Percentiles rank a stretch among this genome's conserved stretches.
phyloP scores from a whole-genome alignment of 2,329 filamentous ascomycete genomes.

The Chrysoporthe austroafricana region DNA sequence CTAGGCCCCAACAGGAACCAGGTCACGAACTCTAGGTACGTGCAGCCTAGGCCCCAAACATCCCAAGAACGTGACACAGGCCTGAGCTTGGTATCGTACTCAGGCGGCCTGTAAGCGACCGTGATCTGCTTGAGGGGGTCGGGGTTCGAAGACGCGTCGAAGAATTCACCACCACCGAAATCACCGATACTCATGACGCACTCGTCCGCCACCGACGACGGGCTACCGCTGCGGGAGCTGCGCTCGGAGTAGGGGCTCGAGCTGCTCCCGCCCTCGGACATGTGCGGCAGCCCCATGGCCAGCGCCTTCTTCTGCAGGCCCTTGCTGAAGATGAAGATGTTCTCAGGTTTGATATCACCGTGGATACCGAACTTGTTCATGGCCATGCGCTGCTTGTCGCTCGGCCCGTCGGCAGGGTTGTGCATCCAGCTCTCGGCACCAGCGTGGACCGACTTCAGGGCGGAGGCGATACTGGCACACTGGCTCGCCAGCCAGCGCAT shows the following conservation, averaged over 20 bases:
- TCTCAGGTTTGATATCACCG: constrained; percentile 31
- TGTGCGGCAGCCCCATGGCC: constrained; percentile 26
- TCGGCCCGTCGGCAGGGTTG: constrained; percentile 16
- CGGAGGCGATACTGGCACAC: constrained; percentile 28
- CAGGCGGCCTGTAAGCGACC: constrained; percentile 27
- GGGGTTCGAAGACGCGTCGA: constrained; percentile 25
- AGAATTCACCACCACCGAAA: constrained; percentile 30
- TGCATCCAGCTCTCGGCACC: constrained; percentile 29
- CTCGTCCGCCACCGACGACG: constrained; percentile 21
- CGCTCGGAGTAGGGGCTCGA: constrained; percentile 11
- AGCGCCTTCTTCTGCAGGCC: constrained; percentile 26
- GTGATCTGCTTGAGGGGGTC: constrained; percentile 29
- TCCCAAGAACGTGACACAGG: constrained; percentile 33
- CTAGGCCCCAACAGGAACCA: constrained; percentile 29
- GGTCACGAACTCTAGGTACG: constrained; percentile 33
- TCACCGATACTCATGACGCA: constrained; percentile 26
- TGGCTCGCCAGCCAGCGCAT: constrained; percentile 29
- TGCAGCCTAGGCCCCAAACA: constrained; percentile 34
- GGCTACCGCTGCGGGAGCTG: constrained; percentile 22
- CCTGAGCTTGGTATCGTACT: constrained; percentile 29
- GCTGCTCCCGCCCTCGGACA: constrained; percentile 14
- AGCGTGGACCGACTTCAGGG: constrained; percentile 27
- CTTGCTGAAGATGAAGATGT: constrained; percentile 30
- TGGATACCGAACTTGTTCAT: constrained; percentile 30
- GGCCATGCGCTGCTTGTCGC: constrained; percentile 24